Evolutionary conservation across 192 early-diverging fungal species (phyloP).

Genomic region (Linderina pennispora): DNA sequence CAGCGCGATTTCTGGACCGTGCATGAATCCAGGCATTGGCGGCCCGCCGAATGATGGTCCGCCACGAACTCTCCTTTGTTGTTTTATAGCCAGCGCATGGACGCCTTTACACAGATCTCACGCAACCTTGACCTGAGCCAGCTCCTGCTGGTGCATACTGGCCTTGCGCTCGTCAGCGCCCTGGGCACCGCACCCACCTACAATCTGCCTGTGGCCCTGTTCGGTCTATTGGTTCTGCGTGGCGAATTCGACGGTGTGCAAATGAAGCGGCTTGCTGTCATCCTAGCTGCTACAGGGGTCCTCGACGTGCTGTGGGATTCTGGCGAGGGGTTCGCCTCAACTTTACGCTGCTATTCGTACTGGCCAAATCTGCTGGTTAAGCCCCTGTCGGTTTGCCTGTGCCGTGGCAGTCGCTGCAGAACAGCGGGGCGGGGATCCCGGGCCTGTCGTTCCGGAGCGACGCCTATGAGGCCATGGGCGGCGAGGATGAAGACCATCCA

Average conservation of each 20-base stretch:
- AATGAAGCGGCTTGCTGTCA: neutral
- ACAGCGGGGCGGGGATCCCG: neutral
- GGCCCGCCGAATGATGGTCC: too few species aligned
- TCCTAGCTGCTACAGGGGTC: neutral
- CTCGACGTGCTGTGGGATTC: neutral
- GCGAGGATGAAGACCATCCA: neutral
- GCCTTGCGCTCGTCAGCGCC: neutral
- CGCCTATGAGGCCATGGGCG: neutral
- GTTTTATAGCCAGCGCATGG: too few species aligned
- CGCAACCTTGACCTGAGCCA: neutral
- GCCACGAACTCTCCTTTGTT: too few species aligned
- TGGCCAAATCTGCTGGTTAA: neutral
- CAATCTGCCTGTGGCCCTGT: neutral
- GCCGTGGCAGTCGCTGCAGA: neutral
- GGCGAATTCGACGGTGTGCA: neutral
- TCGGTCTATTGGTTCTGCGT: neutral
- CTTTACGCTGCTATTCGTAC: neutral
- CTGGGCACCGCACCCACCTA: neutral
- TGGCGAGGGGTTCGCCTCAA: neutral
- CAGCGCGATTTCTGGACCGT: too few species aligned
- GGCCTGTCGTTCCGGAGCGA: neutral
- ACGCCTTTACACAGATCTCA: neutral
- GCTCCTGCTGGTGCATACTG: neutral
- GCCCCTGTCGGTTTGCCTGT: neutral
- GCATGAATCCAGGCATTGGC: too few species aligned